A percentile compares a stretch with the other conserved stretches of the same genome.
phyloP scores from a whole-genome alignment of 108 stramenopile genomes.

The Fragilaria crotonensis region DNA sequence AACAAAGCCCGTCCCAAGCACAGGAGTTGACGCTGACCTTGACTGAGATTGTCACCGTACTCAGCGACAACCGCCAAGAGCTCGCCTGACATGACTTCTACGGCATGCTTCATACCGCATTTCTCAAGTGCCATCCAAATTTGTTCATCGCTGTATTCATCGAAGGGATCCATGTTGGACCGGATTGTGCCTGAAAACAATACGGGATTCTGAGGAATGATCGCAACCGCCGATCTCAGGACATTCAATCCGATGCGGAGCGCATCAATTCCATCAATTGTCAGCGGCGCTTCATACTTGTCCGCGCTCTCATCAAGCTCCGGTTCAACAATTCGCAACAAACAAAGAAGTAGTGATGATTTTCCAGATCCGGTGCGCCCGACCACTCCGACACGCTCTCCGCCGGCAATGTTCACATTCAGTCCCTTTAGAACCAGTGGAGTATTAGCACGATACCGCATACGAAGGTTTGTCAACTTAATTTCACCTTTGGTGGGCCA shows the following conservation, averaged over 20 bases:
- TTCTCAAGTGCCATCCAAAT: slow-evolving; percentile 66
- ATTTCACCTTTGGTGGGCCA: slow-evolving; percentile 85
- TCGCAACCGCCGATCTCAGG: slow-evolving; percentile 75
- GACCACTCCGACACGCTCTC: slow-evolving; percentile 85
- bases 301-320: slow-evolving; percentile 16
- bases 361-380: slow-evolving; percentile 80
- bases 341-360: slow-evolving; percentile 49
- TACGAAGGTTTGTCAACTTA: slow-evolving; percentile 57
- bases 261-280: slow-evolving; percentile 86
- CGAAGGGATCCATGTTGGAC: slow-evolving; percentile 87
- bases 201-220: slow-evolving; percentile 93
- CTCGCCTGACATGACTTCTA: slow-evolving; percentile 41
- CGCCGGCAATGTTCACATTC: slow-evolving; percentile 67
- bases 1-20: slow-evolving; percentile 89
- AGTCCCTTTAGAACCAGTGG: slow-evolving; percentile 85
- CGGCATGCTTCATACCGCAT: slow-evolving; percentile 55
- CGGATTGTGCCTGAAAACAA: slow-evolving; percentile 86
- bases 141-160: slow-evolving; percentile 46
- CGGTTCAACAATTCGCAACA: slow-evolving; percentile 89
- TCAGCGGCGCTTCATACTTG: slow-evolving; percentile 48
- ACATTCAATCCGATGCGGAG: slow-evolving; percentile 72
- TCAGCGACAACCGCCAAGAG: slow-evolving; percentile 78
- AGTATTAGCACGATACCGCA: slow-evolving; percentile 72
- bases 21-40: slow-evolving; percentile 89
- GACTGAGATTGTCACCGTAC: slow-evolving; percentile 85